Evolutionary conservation across 1,284 basidiomycete species (phyloP).

Genomic region (Fistulinella staudtii): DNA sequence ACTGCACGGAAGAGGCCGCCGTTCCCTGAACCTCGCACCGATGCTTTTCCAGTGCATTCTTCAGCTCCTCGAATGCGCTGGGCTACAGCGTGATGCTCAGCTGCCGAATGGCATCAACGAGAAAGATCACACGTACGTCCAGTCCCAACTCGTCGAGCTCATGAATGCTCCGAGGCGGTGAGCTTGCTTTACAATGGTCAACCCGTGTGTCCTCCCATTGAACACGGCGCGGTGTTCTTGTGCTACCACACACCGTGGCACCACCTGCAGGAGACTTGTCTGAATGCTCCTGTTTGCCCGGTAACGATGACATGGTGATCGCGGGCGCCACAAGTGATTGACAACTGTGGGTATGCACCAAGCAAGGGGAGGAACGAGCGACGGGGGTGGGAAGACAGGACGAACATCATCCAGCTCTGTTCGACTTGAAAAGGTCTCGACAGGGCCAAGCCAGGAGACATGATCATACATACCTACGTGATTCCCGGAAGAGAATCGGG

Average conservation of each 20-base stretch:
- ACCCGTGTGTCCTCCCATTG: slow-evolving; percentile 35
- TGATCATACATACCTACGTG: too few species aligned
- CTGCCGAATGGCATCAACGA: neutral
- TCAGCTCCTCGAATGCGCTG: slow-evolving; percentile 47
- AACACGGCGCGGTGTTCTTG: slow-evolving; percentile 38
- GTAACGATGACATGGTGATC: slow-evolving; percentile 23
- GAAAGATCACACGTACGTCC: slow-evolving; percentile 37
- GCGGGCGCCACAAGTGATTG: too few species aligned
- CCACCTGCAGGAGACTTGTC: slow-evolving; percentile 18
- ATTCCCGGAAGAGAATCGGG: too few species aligned
- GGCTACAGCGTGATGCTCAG: slow-evolving; percentile 37
- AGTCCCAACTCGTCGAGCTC: slow-evolving; percentile 42
- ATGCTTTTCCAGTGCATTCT: slow-evolving; percentile 41
- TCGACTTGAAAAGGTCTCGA: too few species aligned
- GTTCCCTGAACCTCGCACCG: slow-evolving; percentile 17
- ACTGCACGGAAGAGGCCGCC: slow-evolving; percentile 7
- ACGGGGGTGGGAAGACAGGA: too few species aligned
- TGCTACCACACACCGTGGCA: slow-evolving; percentile 19
- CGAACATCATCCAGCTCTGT: too few species aligned
- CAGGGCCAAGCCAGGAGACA: too few species aligned
- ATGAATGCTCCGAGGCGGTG: slow-evolving; percentile 19
- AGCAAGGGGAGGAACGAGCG: neutral
- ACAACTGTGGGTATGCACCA: neutral
- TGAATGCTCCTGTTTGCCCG: slow-evolving; percentile 1
- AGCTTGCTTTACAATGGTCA: slow-evolving; percentile 3